Percentiles rank a stretch among this genome's conserved stretches.
Conservation (phyloP, 495 filamentous ascomycete species). For the Lophiotrema nucula region DNA sequence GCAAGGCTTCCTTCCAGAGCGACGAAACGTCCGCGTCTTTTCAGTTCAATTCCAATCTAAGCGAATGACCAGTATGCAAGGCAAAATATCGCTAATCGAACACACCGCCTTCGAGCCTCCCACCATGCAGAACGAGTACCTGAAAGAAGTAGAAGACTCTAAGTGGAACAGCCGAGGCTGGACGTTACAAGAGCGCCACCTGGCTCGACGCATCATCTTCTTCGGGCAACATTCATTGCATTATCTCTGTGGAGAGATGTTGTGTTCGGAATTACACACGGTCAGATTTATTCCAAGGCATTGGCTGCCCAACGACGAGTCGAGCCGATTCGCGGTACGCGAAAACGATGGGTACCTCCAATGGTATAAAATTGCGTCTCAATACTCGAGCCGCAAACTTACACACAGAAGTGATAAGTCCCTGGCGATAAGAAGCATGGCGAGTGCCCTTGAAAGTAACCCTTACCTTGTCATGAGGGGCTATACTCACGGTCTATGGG, state of each 20-base stretch:
- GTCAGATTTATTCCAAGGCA: background rate
- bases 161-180: background rate
- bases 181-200: background rate
- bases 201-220: background rate
- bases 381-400: too few relatives aligned
- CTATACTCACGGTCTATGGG: too few relatives aligned
- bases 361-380: too few relatives aligned
- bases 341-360: too few relatives aligned
- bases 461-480: too few relatives aligned
- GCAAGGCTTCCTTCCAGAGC: background rate
- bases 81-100: background rate
- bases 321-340: too few relatives aligned
- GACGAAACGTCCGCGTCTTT: background rate
- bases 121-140: background rate
- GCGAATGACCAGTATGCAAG: background rate
- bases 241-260: background rate
- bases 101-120: too few relatives aligned
- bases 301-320: too few relatives aligned
- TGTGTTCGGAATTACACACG: background rate
- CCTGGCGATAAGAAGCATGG: too few relatives aligned
- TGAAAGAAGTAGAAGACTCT: background rate
- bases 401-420: too few relatives aligned
- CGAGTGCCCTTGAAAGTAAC: too few relatives aligned
- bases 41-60: background rate
- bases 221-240: background rate